These are phyloP conservation scores for Penicillium alfredii DNA, from an alignment of 495 filamentous ascomycete species.

Conservation along the genomic window DNA sequence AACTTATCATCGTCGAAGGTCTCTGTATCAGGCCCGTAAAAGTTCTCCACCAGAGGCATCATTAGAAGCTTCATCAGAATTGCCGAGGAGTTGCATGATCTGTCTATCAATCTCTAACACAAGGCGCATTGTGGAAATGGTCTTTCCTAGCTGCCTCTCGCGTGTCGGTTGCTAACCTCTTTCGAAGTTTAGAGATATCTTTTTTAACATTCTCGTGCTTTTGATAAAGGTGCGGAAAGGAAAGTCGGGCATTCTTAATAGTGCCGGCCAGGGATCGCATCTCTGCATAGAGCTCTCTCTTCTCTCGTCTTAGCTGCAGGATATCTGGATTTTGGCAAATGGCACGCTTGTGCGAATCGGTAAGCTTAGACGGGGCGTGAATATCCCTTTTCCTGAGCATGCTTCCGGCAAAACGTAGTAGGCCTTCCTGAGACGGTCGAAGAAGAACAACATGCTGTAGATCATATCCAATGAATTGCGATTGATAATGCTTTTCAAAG, in stretches of 20 bases:
- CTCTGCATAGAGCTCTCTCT: slow-evolving; percentile 25
- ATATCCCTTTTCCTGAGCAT: slow-evolving; percentile 26
- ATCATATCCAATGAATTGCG: slow-evolving; percentile 22
- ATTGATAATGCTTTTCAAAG: slow-evolving; percentile 29
- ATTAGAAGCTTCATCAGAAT: slow-evolving; percentile 13
- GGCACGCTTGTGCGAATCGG: slow-evolving; percentile 17
- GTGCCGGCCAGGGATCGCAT: slow-evolving; percentile 26
- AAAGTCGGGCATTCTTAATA: slow-evolving; percentile 15
- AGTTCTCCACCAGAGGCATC: slow-evolving; percentile 22
- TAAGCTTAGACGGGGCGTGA: slow-evolving; percentile 19
- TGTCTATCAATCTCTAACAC: slow-evolving; percentile 23
- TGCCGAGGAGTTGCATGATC: slow-evolving; percentile 23
- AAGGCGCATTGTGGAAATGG: slow-evolving; percentile 22
- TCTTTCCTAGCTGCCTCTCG: slow-evolving; percentile 24
- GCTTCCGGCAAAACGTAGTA: slow-evolving; percentile 13
- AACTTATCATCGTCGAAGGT: slow-evolving; percentile 21
- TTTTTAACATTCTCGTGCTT: slow-evolving; percentile 17
- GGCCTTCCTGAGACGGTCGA: slow-evolving; percentile 17
- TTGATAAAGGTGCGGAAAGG: slow-evolving; percentile 24
- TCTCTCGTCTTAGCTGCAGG: slow-evolving; percentile 20
- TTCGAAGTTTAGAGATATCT: slow-evolving; percentile 20
- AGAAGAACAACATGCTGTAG: slow-evolving; percentile 26
- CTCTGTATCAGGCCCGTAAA: slow-evolving; percentile 24
- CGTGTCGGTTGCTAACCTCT: slow-evolving; percentile 17
- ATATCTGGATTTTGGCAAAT: slow-evolving; percentile 22